A percentile compares a stretch with the other conserved stretches of the same genome.
Evolutionary conservation across 306 rosid species (phyloP).

Genomic region (Castanea crenata): DNA sequence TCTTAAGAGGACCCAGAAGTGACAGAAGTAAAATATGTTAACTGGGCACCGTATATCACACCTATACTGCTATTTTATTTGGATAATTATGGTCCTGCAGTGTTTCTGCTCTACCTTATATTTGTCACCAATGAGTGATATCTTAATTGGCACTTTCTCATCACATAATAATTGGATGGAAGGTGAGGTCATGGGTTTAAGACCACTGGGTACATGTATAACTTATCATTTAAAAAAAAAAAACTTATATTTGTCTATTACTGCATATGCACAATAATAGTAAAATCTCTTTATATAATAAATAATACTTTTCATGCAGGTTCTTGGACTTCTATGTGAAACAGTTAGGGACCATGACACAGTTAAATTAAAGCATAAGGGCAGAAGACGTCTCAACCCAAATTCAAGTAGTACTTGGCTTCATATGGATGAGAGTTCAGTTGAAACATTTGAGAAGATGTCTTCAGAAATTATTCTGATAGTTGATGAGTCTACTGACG

Average conservation of each 20-base stretch:
- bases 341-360: constrained; percentile 45
- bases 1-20: no score
- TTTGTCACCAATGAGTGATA: no score
- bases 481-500: constrained; percentile 49
- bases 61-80: not conserved
- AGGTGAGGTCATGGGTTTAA: no score
- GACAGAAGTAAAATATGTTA: not conserved
- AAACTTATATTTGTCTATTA: not conserved
- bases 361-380: constrained; percentile 38
- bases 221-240: no score
- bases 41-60: not conserved
- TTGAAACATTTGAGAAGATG: constrained; percentile 45
- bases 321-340: constrained; percentile 77
- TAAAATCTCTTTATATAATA: not conserved
- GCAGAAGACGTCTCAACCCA: constrained; percentile 35
- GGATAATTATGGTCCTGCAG: not conserved
- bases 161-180: no score
- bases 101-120: no score
- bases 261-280: not conserved
- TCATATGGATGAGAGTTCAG: constrained; percentile 51
- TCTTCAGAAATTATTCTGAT: constrained; percentile 58
- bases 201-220: no score
- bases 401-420: constrained; percentile 44
- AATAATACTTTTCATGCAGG: constrained; percentile 51
- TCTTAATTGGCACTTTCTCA: no score